A percentile compares a stretch with the other conserved stretches of the same genome.
phyloP scores from a whole-genome alignment of 768 basidiomycete species.

The Leccinum longicurvipes region DNA sequence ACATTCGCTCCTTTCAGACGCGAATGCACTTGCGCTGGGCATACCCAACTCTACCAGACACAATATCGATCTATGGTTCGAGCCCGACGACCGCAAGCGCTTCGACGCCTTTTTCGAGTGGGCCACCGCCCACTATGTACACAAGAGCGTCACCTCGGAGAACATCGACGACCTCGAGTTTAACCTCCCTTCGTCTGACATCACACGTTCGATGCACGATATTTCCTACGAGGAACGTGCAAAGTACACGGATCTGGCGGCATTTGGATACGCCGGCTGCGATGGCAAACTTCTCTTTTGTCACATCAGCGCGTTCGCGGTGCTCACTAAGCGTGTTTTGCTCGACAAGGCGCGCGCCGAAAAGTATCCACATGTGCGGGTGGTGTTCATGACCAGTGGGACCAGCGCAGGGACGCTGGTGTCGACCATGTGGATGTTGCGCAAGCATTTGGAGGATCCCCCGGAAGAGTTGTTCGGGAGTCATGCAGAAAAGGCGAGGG shows the following conservation, averaged over 20 bases:
- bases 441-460: conserved; percentile 6
- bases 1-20: conserved; percentile 6
- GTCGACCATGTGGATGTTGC: conserved; percentile 13
- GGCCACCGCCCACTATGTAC: conserved; percentile 13
- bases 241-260: conserved; percentile 6
- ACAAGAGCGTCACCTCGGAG: conserved; percentile 16
- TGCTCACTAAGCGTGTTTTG: conserved; percentile 13
- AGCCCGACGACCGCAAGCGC: conserved; percentile 7
- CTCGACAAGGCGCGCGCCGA: conserved; percentile 13
- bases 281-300: conserved; percentile 15
- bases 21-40: conserved; percentile 1
- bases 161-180: conserved; percentile 18
- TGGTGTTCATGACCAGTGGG: conserved; percentile 20
- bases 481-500: conserved; percentile 19
- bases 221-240: conserved; percentile 12
- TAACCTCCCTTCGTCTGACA: not conserved
- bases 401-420: conserved; percentile 5
- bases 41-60: not conserved
- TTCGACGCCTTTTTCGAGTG: conserved; percentile 15
- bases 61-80: not conserved
- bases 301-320: conserved; percentile 2
- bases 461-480: conserved; percentile 7
- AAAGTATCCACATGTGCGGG: conserved; percentile 10
- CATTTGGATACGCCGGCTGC: conserved; percentile 3
- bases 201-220: conserved; percentile 10